These are phyloP conservation scores for Yamadazyma akitaensis DNA, from an alignment of 805 yeast genomes.

Conservation along the genomic window DNA sequence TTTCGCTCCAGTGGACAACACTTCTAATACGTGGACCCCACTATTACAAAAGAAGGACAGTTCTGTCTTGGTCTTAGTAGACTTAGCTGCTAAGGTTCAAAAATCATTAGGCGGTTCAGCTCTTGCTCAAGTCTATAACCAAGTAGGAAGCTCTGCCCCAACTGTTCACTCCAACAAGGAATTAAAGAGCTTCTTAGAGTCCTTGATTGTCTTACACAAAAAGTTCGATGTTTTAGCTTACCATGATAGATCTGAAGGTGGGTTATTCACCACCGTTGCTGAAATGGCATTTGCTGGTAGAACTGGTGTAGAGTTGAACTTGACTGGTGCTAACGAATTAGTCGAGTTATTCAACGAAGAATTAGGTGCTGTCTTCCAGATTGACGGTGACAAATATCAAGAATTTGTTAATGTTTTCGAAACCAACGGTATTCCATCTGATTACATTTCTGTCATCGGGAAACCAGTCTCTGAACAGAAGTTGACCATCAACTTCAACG, in stretches of 20 bases:
- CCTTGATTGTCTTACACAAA: conserved; percentile 72
- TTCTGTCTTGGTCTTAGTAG: conserved; percentile 73
- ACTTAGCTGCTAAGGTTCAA: conserved; percentile 54
- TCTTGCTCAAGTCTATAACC: conserved; percentile 86
- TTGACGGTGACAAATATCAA: conserved; percentile 49
- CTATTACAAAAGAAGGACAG: conserved; percentile 54
- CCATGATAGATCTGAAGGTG: conserved; percentile 97
- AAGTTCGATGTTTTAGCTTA: conserved; percentile 70
- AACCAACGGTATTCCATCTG: conserved; percentile 54
- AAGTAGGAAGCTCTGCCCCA: conserved; percentile 81
- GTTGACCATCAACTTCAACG: conserved; percentile 50
- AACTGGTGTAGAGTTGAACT: conserved; percentile 65
- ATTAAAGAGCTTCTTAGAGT: conserved; percentile 66
- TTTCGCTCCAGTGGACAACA: conserved; percentile 80
- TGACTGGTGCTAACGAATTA: conserved; percentile 42
- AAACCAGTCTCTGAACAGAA: conserved; percentile 53
- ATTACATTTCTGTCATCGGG: conserved; percentile 63
- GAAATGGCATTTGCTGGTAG: conserved; percentile 99
- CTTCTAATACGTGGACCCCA: conserved; percentile 95
- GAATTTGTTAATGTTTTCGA: conserved; percentile 54
- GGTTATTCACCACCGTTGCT: conserved; percentile 74
- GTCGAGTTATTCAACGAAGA: conserved; percentile 84
- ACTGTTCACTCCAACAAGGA: conserved; percentile 66
- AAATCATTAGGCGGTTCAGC: conserved; percentile 88
- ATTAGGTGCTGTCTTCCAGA: conserved; percentile 94